These are phyloP conservation scores for Truncatella angustata DNA, from an alignment of 2,329 filamentous ascomycete species.

Conservation along the genomic window DNA sequence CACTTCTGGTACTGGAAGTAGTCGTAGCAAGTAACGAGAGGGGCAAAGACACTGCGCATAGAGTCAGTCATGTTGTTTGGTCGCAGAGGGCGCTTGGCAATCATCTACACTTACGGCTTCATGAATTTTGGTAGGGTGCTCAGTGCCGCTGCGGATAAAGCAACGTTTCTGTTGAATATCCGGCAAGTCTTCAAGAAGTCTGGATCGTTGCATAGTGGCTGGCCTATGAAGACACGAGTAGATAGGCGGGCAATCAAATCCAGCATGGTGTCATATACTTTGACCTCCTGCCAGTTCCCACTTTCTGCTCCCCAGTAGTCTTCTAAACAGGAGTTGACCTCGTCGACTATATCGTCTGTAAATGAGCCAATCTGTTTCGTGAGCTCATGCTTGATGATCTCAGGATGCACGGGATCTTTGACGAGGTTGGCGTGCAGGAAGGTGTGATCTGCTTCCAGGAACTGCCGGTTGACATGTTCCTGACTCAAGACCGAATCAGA, in stretches of 20 bases:
- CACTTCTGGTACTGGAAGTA: slow-evolving; percentile 28
- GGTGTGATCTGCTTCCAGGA: slow-evolving; percentile 31
- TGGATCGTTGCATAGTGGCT: slow-evolving; percentile 26
- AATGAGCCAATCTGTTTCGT: slow-evolving; percentile 28
- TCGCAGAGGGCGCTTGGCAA: no score
- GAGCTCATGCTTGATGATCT: slow-evolving; percentile 30
- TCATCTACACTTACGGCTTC: slow-evolving; percentile 23
- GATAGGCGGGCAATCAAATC: slow-evolving; percentile 28
- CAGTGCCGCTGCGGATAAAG: slow-evolving; percentile 25
- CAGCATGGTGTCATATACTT: slow-evolving; percentile 31
- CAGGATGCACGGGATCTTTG: slow-evolving; percentile 28
- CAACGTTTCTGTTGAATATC: slow-evolving; percentile 28
- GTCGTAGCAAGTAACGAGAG: slow-evolving; percentile 29
- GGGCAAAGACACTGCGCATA: slow-evolving; percentile 24
- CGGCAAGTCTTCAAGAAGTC: slow-evolving; percentile 28
- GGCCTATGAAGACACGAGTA: slow-evolving; percentile 29
- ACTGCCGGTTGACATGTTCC: slow-evolving; percentile 30
- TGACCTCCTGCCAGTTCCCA: slow-evolving; percentile 29
- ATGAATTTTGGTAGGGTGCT: slow-evolving; percentile 28
- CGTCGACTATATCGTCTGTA: slow-evolving; percentile 29
- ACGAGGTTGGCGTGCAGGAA: slow-evolving; percentile 29
- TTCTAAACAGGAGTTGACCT: slow-evolving; percentile 24
- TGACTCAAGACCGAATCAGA: slow-evolving; percentile 31
- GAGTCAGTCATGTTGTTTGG: no score
- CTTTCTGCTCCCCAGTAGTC: slow-evolving; percentile 28